Percentiles rank a stretch among this genome's conserved stretches.
These are phyloP conservation scores for Phytophthora pisi DNA, from an alignment of 352 stramenopile species.

Conservation along the genomic window DNA sequence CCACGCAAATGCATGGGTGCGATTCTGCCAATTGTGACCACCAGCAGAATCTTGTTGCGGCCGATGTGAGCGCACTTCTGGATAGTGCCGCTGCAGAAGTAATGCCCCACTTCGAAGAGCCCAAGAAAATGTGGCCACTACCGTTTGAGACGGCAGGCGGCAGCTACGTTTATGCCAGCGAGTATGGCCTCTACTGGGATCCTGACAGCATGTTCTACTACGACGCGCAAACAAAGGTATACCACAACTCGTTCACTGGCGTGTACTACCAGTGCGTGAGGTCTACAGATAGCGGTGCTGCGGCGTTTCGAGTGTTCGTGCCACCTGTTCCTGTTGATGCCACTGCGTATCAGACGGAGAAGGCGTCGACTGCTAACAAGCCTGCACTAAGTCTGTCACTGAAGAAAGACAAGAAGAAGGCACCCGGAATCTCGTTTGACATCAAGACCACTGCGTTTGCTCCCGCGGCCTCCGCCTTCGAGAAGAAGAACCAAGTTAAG, in stretches of 20 bases:
- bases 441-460: constrained; percentile 49
- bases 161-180: constrained; percentile 73
- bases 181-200: constrained; percentile 81
- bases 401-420: constrained; percentile 77
- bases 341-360: constrained; percentile 26
- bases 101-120: constrained; percentile 58
- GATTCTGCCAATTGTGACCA: constrained; percentile 11
- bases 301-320: constrained; percentile 54
- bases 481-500: constrained; percentile 7
- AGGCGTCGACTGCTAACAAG: constrained; percentile 24
- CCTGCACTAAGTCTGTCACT: constrained; percentile 39
- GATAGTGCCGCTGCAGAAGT: constrained; percentile 63
- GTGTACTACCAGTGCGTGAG: constrained; percentile 63
- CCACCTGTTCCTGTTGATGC: constrained; percentile 62
- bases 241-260: constrained; percentile 75
- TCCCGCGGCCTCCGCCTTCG: constrained; percentile 13
- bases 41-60: constrained; percentile 42
- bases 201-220: constrained; percentile 88
- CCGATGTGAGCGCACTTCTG: constrained; percentile 70
- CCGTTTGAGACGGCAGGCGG: constrained; percentile 82
- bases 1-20: constrained; percentile 18
- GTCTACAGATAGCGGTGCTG: constrained; percentile 19
- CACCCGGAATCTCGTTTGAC: constrained; percentile 55
- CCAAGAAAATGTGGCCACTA: constrained; percentile 77
- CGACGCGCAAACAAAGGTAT: constrained; percentile 71